Base-by-base conservation (phyloP, 257 asterid species). In the Cynanchum wilfordii region DNA sequence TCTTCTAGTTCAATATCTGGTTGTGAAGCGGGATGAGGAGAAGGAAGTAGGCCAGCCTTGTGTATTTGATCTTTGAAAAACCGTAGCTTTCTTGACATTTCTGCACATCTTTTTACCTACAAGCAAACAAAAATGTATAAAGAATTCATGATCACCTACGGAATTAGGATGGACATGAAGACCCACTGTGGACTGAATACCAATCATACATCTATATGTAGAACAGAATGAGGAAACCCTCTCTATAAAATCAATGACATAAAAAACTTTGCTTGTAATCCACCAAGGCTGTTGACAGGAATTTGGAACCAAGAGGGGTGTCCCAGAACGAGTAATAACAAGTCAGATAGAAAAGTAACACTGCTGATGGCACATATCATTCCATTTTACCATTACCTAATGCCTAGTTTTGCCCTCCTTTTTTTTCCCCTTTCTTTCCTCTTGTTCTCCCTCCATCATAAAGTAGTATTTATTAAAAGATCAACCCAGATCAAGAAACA, bases 101-200 rank as follows among this genome's bases (percentile, higher is more conserved):
- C 99, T 52, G 94, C 97, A 82, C 99, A 95, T 87, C 98, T 87
- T 87, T 95, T 95, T 62, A 92, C 98, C 99, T 95, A 84, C 65
- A 56, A 79, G 75, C 72, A 68, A 60, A 72, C 64, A 49, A 55
- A 60, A 66, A 71, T 24, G 55, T 73, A 22, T 25, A 70, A 74
- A 80, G 52, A 10, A 9, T 33, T 16, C 66, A 33, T 36, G 2
- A 72, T 30, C 10, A 30, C 22, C 24, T 59, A 15, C 62, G 20
- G 45, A 57, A 49, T 36, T 17, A 64, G 50, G 49, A 20, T 20
- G 16, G 45, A 36, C 51, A 75, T 22, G 15, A 10, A 52, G 33
- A 29, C 42, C 15, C 40, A 20, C 40, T 3, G 16, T 66, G 13
- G 16, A 10, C 50, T 67, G 10, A 33, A 25, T 20, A 45, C 17